Evolutionary conservation across 2,329 filamentous ascomycete species (phyloP), one percentile per base, ranked within the genome.

Genomic region (Biscogniauxia sp.): DNA sequence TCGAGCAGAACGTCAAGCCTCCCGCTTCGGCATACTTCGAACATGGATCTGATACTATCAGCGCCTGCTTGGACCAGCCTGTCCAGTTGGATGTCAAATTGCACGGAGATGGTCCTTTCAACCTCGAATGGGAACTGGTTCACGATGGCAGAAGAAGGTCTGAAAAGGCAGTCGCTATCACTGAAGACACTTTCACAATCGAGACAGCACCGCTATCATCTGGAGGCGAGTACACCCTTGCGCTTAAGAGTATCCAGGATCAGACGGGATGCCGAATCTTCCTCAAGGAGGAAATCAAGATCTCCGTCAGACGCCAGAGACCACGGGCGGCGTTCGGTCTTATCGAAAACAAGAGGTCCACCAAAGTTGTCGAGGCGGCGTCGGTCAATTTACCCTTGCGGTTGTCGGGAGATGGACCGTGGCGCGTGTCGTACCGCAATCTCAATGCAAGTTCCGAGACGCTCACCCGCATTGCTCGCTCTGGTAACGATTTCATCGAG

Each of bases 1-100:
- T 98, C 50, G 89, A 96, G 75, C 94, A 98, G 75, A 88, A 92
- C 69, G 94, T 99, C 67, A 97, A 96, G 75, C 95, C 95, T 9
- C 91, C 93, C 3, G 94, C 95, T 6, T 91, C 90, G 9, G 94
- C 94, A 23, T 86, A 88, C 63, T 82, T 93, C 58, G 81, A 84
- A 51, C 78, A 82, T 25, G 79, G 80, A 7, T 78, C 82, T 20
- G 78, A 80, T 45, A 78, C 77, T 20, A 81, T 87, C 62, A 88
- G 85, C 68, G 87, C 90, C 54, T 99, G 95, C 72, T 89, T 98
- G 58, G 92, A 95, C 61, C 89, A 96, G 59, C 82, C 88, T 20
- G 86, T 93, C 6, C 84, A 88, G 32, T 86, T 95, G 26, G 86
- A 92, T 59, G 86, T 97, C 49, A 77, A 82, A 56, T 84, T 98